Conservation (phyloP, 306 rosid species). For the Vigna reflexopilosa region DNA sequence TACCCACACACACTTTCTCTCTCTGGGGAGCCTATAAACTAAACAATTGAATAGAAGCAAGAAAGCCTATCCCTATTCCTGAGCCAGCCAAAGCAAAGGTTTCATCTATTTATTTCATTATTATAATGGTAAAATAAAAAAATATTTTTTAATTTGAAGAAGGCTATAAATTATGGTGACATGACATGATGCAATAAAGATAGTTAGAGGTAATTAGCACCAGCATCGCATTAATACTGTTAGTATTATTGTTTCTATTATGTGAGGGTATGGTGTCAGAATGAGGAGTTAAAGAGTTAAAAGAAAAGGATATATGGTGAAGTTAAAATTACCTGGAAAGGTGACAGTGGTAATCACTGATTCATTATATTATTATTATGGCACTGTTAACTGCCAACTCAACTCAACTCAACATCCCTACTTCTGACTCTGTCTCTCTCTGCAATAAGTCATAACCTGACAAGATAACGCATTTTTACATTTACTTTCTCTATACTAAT, state of each 20-base stretch:
- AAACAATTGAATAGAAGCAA: constrained; percentile 5
- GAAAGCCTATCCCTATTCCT: constrained; percentile 20
- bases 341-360: constrained; percentile 3
- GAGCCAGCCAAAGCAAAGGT: constrained; percentile 40
- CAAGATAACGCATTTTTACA: constrained; percentile 41
- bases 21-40: constrained; percentile 37
- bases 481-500: neutral
- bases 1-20: constrained; percentile 18
- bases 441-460: constrained; percentile 41
- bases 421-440: constrained; percentile 9
- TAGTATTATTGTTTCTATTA: neutral
- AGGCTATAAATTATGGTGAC: constrained; percentile 19
- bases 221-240: neutral
- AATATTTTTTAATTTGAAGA: neutral
- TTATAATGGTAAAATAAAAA: neutral
- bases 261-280: constrained; percentile 40
- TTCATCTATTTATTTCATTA: neutral
- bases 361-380: neutral
- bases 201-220: constrained; percentile 36
- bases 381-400: constrained; percentile 35
- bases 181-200: constrained; percentile 44
- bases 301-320: constrained; percentile 1
- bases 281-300: constrained; percentile 35
- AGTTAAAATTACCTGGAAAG: neutral
- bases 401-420: constrained; percentile 42